Base-by-base conservation (phyloP, 2,329 filamentous ascomycete genomes). In the Beauveria australis region DNA sequence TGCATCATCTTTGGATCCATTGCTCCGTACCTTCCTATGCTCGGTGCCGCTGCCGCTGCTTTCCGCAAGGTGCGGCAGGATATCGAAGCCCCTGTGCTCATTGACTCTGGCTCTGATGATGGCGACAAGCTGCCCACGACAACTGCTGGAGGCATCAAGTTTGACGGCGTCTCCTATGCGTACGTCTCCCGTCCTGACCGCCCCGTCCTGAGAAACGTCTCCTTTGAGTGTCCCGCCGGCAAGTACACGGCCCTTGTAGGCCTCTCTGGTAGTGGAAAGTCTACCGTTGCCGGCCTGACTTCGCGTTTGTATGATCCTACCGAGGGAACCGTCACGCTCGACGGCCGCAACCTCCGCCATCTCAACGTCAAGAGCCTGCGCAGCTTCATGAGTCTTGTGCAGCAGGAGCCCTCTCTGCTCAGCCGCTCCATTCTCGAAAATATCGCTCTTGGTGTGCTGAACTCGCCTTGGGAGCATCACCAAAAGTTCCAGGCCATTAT, bases 1-100 rank as follows among this genome's bases (percentile, higher is more conserved):
- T 84, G 83, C 9, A 81, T 88, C 53, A 79, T 88, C 40, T 76
- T 88, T 26, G 83, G 85, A 33, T 79, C 81, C 57, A 82, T 87
- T 54, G 84, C 84, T 0, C 86, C 86, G 0, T 79, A 87, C 53
- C 72, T 89, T 16, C 83, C 85, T 16, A 79, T 85, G 12, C 81
- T 88, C 37, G 80, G 81, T 1, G 76, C 79, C 37, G 84, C 85
- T 0, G 78, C 82, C 2, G 77, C 82, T 1, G 73, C 85, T 0
- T 89, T 82, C 65, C 72, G 80, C 60, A 83, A 85, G 54, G 72
- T 89, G 6, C 76, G 76, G 16, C 74, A 78, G 40, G 84, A 86
- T 49, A 85, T 89, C 53, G 77, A 85, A 16, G 76, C 76, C 5
- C 73, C 74, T 14, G 74, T 77, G 4, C 54, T 62, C 37, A 83